Evolutionary conservation across 306 rosid genomes (phyloP), one percentile per base, ranked within the genome.

Genomic region (Casuarina equisetifolia): DNA sequence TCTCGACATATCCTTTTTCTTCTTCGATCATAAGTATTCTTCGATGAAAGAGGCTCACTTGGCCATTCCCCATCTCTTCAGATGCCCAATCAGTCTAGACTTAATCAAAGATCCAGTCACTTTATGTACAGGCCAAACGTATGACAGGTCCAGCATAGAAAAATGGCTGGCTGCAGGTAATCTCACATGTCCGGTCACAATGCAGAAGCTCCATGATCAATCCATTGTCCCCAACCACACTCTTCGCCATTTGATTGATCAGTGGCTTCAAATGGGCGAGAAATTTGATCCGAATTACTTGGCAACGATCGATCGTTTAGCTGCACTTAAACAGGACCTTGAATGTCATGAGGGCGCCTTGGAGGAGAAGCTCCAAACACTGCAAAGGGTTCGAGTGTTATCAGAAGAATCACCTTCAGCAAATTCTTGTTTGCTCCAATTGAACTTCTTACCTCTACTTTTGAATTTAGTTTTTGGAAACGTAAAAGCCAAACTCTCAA

Each of bases 161-260:
- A 84, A 84, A 79, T 93, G 98, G 98, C 19, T 93, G 9, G 79
- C 92, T 62, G 76, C 86, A 0, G 98, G 98, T 6, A 91, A 93
- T 68, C 90, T 91, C 85, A 91, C 93, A 5, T 93, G 98, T 62
- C 98, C 98, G 48, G 93, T 93, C 76, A 93, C 98, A 87, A 93
- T 91, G 98, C 93, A 91, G 90, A 87, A 81, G 77, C 98, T 93
- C 12, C 92, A 87, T 10, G 96, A 93, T 75, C 84, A 81, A 10
- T 82, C 94, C 77, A 71, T 88, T 58, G 96, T 93, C 79, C 98
- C 98, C 0, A 93, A 93, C 75, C 89, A 88, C 86, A 88, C 96
- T 54, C 90, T 93, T 51, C 93, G 91, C 52, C 93, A 91, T 80
- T 85, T 93, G 83, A 91, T 93, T 17, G 59, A 80, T 38, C 92